Evolutionary conservation across 345 rosid species (phyloP), one percentile per base, ranked within the genome.

Genomic region (Firmiana major): DNA sequence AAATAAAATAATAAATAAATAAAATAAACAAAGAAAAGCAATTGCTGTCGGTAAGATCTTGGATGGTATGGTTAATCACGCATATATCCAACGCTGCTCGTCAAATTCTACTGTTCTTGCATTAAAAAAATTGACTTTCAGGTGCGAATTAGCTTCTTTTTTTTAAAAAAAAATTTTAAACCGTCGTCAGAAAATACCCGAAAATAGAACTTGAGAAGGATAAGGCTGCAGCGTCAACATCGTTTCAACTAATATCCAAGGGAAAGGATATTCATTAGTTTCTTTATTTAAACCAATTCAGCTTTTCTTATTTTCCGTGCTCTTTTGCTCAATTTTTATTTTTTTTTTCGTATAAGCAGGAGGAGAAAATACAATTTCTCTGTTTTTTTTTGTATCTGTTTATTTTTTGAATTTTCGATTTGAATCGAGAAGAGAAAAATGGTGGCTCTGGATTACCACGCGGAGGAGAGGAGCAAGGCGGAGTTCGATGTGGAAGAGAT

Each of bases 401-500:
- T 7, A n/a, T 69, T 69, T 2, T 2, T 48, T 48, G 57, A 16
- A 26, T 13, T 48, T 69, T 69, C 9, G 22, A 12, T 24, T 67
- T 22, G 40, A 21, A 22, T 57, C 51, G 58, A 34, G 51, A 40
- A 6, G 40, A 48, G 10, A 63, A n/a, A 63, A 51, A 75, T 86
- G 88, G 90, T 81, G 42, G 90, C 78, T 49, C 82, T 88, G 19
- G 98, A 94, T 84, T 82, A 87, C 69, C 84, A 85, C 34, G 94
- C 90, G 21, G 85, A 79, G 22, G 99, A 96, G 93, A 88, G 98
- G 85, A 88, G 64, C 83, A 90, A 78, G 85, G 90, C 95, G 0
- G 85, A 87, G 82, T 94, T 96, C 80, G 97, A 92, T 43, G 97
- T 96, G 46, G 97, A 92, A 5, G 91, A 87, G 54, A 91, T 96